Base-by-base conservation (phyloP, 495 filamentous ascomycete species). In the Hypoxylon perforatum region DNA sequence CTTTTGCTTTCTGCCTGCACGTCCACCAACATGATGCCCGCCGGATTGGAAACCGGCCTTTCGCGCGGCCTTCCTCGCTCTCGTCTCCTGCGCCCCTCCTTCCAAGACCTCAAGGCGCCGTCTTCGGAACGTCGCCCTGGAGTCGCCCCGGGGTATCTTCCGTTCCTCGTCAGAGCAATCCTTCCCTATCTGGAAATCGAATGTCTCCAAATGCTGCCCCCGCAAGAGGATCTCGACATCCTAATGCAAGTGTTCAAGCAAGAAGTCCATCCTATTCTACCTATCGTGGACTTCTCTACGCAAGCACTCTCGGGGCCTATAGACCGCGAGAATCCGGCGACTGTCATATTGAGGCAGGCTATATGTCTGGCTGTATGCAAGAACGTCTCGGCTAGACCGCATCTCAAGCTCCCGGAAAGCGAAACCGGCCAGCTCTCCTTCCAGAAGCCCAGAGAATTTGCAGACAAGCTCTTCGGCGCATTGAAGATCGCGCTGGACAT, bases 351-450 rank as follows among this genome's bases (percentile, higher is more conserved):
- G 48, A 49, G 73, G 62, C 70, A 76, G 56, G 70, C 56, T 17
- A 79, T 84, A 15, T 81, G 52, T 67, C 70, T 65, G 54, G 81
- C 49, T 57, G 79, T 69, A 44, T 73, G 68, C 69, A 82, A 77
- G 72, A 77, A 50, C 65, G 28, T 77, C 61, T 15, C 72, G 69
- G 75, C 76, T 17, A 65, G 52, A 17, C 61, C 38, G 21, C 53
- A 75, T 47, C 67, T 76, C 18, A 45, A 78, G 33, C 65, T 84
- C 1, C 67, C 57, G 18, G 38, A 52, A 21, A 6, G 36, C 14
- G 64, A 62, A 41, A 19, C 30, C 17, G 64, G 28, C 2, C 33
- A 18, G 4, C 47, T 21, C 5, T 23, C 35, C 17, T 18, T 35
- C 33, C 39, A 38, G 25, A 72, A 48, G 4, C 63, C 56, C 7